phyloP scores from a whole-genome alignment of 129 eudicot species.

The Smallanthus sonchifolius region DNA sequence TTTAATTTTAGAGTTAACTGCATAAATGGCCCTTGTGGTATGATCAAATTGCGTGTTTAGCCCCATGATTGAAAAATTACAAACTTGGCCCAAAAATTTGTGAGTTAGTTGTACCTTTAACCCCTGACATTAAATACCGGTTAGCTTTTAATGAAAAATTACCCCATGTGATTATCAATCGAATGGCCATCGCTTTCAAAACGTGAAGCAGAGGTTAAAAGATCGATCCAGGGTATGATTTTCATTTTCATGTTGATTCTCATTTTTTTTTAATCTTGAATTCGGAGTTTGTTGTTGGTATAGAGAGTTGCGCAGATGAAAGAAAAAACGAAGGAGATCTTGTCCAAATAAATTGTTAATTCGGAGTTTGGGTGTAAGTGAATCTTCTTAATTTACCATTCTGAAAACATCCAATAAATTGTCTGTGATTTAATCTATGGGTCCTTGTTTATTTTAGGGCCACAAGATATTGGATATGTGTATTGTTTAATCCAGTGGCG shows the following conservation, averaged over 20 bases:
- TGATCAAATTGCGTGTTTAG: no score
- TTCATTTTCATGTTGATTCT: background rate
- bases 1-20: no score
- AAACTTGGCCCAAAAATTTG: no score
- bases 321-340: conserved; percentile 80
- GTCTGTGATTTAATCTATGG: background rate
- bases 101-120: no score
- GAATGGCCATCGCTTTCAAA: conserved; percentile 43
- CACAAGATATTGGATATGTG: conserved; percentile 88
- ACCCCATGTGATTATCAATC: conserved; percentile 25
- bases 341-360: conserved; percentile 84
- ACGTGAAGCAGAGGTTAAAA: conserved; percentile 48
- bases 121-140: no score
- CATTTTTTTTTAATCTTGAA: no score
- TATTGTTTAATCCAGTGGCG: no score
- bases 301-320: conserved; percentile 80
- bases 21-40: no score
- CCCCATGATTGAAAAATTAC: no score
- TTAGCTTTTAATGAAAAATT: no score
- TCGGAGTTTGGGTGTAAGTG: conserved; percentile 99
- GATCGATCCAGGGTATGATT: conserved; percentile 63
- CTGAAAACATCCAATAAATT: background rate
- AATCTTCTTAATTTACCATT: conserved; percentile 31
- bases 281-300: conserved; percentile 17
- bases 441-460: conserved; percentile 64